Conservation (phyloP, 2,329 filamentous ascomycete genomes). For the Talaromyces verruculosus region DNA sequence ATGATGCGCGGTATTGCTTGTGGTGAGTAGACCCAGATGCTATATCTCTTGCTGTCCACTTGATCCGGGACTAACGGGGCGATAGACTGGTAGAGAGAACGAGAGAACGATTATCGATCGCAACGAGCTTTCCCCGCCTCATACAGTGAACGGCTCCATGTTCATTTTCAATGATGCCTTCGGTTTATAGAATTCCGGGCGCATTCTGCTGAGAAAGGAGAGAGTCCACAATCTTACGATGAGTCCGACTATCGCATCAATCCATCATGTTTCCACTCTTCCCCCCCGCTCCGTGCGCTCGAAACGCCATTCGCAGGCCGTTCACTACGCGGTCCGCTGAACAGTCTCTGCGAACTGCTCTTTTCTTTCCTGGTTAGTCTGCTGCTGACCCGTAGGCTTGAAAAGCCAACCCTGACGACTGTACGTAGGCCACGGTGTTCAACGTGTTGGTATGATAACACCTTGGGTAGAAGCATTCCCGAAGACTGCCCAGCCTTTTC, state of each 20-base stretch:
- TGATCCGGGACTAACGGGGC: too few species aligned
- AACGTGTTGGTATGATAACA: conserved; percentile 81
- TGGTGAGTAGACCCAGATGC: neutral
- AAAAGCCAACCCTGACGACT: conserved; percentile 8
- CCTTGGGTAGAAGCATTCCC: conserved; percentile 89
- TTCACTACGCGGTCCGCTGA: conserved; percentile 12
- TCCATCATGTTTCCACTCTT: conserved; percentile 11
- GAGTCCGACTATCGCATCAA: neutral
- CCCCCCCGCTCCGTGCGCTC: conserved; percentile 7
- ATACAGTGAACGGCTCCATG: neutral
- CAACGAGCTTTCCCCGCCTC: neutral
- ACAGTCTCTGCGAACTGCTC: conserved; percentile 41
- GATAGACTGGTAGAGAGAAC: neutral
- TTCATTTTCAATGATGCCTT: conserved; percentile 1
- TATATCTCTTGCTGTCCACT: neutral
- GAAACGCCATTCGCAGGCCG: conserved; percentile 13
- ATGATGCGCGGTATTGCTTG: neutral
- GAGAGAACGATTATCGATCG: neutral
- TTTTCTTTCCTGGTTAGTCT: conserved; percentile 50
- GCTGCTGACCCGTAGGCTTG: neutral
- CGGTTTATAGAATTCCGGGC: neutral
- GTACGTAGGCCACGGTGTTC: conserved; percentile 74
- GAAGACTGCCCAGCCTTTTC: conserved; percentile 67
- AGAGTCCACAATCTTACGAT: conserved; percentile 8
- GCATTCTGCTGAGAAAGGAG: neutral